Evolutionary conservation across 106 monocot species (phyloP).

Genomic region (Dactylorhiza incarnata): DNA sequence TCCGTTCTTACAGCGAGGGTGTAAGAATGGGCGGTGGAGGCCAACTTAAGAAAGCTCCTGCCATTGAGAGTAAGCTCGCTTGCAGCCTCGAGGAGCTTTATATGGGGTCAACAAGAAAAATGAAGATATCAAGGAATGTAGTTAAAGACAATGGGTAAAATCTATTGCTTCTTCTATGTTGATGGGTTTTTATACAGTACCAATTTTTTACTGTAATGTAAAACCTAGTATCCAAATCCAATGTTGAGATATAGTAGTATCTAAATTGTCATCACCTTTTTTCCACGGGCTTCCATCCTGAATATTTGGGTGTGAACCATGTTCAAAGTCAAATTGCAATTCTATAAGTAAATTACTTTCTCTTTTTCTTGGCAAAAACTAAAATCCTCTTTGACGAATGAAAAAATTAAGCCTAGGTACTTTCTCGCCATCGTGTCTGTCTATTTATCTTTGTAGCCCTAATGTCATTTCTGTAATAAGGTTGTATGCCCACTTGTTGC

Average conservation of each 20-base stretch:
- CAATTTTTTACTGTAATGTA: neutral
- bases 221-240: neutral
- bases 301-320: neutral
- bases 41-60: constrained; percentile 32
- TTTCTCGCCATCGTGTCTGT: too few relatives aligned
- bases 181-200: neutral
- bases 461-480: too few relatives aligned
- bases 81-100: constrained; percentile 88
- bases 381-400: neutral
- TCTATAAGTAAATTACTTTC: neutral
- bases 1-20: constrained; percentile 32
- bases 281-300: neutral
- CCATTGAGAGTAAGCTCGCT: constrained; percentile 63
- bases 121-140: constrained; percentile 77
- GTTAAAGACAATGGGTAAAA: constrained; percentile 55
- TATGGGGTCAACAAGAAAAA: constrained; percentile 66
- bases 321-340: neutral
- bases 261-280: neutral
- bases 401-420: too few relatives aligned
- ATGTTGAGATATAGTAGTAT: neutral
- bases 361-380: neutral
- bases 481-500: too few relatives aligned
- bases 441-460: too few relatives aligned
- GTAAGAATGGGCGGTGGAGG: constrained; percentile 17
- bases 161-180: neutral